A percentile compares a stretch with the other conserved stretches of the same genome.
Conservation (phyloP, 768 basidiomycete genomes). For the Xerocomus brunneocitrinus region DNA sequence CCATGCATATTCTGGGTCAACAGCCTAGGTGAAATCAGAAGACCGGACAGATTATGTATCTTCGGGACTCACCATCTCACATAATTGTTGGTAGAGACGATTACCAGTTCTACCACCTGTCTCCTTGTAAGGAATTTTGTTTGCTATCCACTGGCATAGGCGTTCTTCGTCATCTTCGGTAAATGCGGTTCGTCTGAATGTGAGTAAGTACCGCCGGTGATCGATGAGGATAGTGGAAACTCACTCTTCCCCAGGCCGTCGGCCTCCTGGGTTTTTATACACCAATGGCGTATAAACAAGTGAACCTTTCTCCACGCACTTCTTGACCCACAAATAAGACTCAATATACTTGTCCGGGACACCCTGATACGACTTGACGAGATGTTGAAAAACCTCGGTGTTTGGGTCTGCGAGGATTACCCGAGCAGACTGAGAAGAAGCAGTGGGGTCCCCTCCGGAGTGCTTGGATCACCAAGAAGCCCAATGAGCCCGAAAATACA, state of each 20-base stretch:
- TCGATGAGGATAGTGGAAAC: conserved; percentile 17
- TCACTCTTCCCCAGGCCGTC: conserved; percentile 78
- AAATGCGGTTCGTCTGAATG: conserved; percentile 67
- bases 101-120: conserved; percentile 81
- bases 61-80: conserved; percentile 52
- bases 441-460: conserved; percentile 74
- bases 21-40: conserved; percentile 37
- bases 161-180: conserved; percentile 72
- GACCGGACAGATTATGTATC: background rate
- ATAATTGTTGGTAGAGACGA: conserved; percentile 75
- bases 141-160: conserved; percentile 74
- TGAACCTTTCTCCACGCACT: conserved; percentile 66
- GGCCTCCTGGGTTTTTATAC: conserved; percentile 80
- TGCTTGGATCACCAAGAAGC: conserved; percentile 43
- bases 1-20: conserved; percentile 73
- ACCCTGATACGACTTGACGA: conserved; percentile 68
- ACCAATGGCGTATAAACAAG: conserved; percentile 69
- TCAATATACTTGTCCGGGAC: conserved; percentile 73
- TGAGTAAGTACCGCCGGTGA: background rate
- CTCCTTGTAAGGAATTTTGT: conserved; percentile 79
- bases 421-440: conserved; percentile 63
- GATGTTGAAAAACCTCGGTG: conserved; percentile 69
- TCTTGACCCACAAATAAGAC: conserved; percentile 80
- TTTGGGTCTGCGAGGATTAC: conserved; percentile 79
- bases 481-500: background rate